These are phyloP conservation scores for Quercus parvula DNA, from an alignment of 306 rosid genomes.

Conservation along the genomic window DNA sequence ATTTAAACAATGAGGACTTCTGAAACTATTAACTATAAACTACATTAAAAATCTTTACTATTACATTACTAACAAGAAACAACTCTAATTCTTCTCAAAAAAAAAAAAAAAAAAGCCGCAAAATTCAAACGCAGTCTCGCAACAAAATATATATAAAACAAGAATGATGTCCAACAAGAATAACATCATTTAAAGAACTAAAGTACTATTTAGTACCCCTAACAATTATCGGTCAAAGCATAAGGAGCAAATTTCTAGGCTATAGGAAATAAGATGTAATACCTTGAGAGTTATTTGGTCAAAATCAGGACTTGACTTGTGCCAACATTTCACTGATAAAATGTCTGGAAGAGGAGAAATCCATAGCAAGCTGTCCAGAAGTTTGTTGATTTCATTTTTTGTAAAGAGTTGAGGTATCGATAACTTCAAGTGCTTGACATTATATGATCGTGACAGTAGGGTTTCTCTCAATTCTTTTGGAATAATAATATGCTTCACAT, in stretches of 20 bases:
- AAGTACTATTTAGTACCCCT: neutral
- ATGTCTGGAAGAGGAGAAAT: slow-evolving; percentile 4
- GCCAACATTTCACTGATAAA: neutral
- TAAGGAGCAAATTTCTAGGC: neutral
- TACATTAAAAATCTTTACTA: too few species aligned
- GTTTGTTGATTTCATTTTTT: neutral
- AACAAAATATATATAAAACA: too few species aligned
- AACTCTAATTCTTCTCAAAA: too few species aligned
- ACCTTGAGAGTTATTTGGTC: neutral
- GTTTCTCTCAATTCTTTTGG: slow-evolving; percentile 14
- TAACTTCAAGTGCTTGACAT: slow-evolving; percentile 6
- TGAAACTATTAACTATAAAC: too few species aligned
- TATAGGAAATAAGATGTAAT: neutral
- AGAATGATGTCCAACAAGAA: too few species aligned
- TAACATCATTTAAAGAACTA: neutral
- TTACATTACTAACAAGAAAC: too few species aligned
- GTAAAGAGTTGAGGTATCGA: neutral
- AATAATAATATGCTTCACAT: neutral
- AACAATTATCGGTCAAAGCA: neutral
- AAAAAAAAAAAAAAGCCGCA: too few species aligned
- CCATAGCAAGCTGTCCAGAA: slow-evolving; percentile 8
- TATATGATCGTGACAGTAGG: neutral
- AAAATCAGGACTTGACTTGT: neutral
- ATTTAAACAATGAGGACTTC: too few species aligned
- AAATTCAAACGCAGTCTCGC: too few species aligned